Conservation (phyloP, 169 alveolate genomes). For the Eimeria maxima region DNA sequence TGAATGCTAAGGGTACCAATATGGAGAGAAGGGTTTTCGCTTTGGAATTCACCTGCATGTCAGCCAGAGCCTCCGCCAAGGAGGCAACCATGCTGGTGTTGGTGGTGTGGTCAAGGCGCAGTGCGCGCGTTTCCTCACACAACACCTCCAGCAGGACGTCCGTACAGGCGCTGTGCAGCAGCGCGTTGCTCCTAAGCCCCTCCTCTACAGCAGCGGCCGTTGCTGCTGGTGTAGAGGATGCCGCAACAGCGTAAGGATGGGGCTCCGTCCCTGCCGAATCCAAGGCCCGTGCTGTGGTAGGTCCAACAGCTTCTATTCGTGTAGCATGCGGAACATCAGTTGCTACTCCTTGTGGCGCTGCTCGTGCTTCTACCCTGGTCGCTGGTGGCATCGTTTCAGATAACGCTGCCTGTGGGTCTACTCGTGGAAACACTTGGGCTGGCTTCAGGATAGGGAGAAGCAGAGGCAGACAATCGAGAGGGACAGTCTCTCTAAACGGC, state of each 20-base stretch:
- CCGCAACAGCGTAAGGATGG: background rate
- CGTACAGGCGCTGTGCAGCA: constrained; percentile 43
- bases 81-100: constrained; percentile 80
- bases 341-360: background rate
- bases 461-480: constrained; percentile 60
- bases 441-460: constrained; percentile 47
- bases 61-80: constrained; percentile 70
- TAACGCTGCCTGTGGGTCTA: background rate
- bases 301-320: background rate
- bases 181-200: constrained; percentile 56
- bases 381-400: background rate
- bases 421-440: constrained; percentile 3
- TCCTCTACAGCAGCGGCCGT: constrained; percentile 13
- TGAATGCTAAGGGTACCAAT: background rate
- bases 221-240: constrained; percentile 14
- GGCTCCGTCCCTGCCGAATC: background rate
- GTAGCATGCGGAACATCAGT: background rate
- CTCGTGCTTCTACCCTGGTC: background rate
- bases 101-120: constrained; percentile 75
- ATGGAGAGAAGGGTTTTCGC: background rate
- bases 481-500: constrained; percentile 48
- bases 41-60: constrained; percentile 43
- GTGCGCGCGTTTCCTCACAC: constrained; percentile 80
- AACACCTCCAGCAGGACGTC: constrained; percentile 73
- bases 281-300: background rate